Base-by-base conservation (phyloP, 768 basidiomycete species). In the Kwoniella sp. region DNA sequence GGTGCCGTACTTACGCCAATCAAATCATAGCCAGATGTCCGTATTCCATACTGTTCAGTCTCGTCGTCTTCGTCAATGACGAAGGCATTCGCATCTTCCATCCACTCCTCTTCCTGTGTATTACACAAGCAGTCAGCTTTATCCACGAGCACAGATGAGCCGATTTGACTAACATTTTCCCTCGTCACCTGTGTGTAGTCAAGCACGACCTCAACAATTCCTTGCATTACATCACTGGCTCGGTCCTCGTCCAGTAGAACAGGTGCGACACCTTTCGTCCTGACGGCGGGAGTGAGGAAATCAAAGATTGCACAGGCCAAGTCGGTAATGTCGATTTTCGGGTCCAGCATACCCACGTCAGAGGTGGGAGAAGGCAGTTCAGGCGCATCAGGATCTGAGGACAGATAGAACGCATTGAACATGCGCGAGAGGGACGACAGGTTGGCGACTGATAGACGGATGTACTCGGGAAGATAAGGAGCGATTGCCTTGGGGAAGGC, bases 31-130 rank as follows among this genome's bases (percentile, higher is more conserved):
- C 89, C 89, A 3, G 91, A 90, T 1, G 91, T 86, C 37, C 96
- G 86, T 34, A 92, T 85, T 60, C 90, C 91, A 75, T 93, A 94
- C 1, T 84, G 77, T 58, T 90, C 87, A 0, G 88, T 88, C 67
- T 95, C 93, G 66, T 97, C 95, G 59, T 96, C 92, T 74, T 97
- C 94, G 76, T 98, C 92, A 26, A 90, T 89, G 30, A 98, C 88
- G 74, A 98, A 98, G 2, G 89, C 87, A 71, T 98, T 97, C 2
- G 91, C 88, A 72, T 96, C 90, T 58, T 85, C 86, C 1, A 87
- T 86, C 95, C 95, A 98, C 17, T 87, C 89, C 30, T 93, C 92
- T 76, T 93, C 93, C 93, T 97, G 67, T 13, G 37, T 28, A n/a
- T 66, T 63, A 30, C 45, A 23, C 41, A 20, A 62, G 20, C 25